Conservation (phyloP, 768 basidiomycete genomes). For the Agrocybe praecox region DNA sequence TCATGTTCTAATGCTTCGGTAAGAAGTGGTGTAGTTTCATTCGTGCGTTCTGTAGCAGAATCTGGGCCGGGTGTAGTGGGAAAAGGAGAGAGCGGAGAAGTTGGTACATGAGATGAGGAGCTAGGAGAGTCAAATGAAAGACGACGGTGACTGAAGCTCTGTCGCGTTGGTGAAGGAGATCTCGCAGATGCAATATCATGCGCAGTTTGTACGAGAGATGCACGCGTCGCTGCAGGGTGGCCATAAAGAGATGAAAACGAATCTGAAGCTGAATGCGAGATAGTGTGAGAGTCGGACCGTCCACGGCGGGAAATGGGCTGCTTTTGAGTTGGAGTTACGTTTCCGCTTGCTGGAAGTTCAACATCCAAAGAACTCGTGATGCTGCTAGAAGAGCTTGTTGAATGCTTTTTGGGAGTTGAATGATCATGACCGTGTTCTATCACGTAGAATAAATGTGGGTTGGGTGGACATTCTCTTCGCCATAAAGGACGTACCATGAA, state of each 20-base stretch:
- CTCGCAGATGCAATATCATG: conserved; percentile 71
- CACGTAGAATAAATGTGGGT: conserved; percentile 6
- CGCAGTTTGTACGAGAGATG: conserved; percentile 79
- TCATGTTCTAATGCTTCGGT: conserved; percentile 21
- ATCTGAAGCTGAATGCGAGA: conserved; percentile 29
- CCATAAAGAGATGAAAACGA: conserved; percentile 70
- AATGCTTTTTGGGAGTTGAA: conserved; percentile 43
- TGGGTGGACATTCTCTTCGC: background rate
- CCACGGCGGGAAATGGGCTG: conserved; percentile 19
- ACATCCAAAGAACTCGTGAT: conserved; percentile 25
- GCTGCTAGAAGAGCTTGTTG: conserved; percentile 37
- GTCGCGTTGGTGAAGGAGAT: conserved; percentile 44
- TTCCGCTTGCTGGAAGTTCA: conserved; percentile 18
- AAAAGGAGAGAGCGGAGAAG: background rate
- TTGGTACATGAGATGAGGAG: conserved; percentile 11
- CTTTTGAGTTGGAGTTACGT: conserved; percentile 33
- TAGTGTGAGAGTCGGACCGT: conserved; percentile 34
- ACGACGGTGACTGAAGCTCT: conserved; percentile 24
- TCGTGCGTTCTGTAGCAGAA: conserved; percentile 15
- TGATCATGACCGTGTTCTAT: conserved; percentile 76
- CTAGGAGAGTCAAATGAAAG: conserved; percentile 26
- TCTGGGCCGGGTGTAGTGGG: background rate
- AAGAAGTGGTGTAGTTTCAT: conserved; percentile 52
- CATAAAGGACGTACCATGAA: conserved; percentile 72
- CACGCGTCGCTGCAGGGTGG: conserved; percentile 71